These are phyloP conservation scores for Psidium friedrichsthalianum DNA, from an alignment of 345 rosid genomes.

Conservation along the genomic window DNA sequence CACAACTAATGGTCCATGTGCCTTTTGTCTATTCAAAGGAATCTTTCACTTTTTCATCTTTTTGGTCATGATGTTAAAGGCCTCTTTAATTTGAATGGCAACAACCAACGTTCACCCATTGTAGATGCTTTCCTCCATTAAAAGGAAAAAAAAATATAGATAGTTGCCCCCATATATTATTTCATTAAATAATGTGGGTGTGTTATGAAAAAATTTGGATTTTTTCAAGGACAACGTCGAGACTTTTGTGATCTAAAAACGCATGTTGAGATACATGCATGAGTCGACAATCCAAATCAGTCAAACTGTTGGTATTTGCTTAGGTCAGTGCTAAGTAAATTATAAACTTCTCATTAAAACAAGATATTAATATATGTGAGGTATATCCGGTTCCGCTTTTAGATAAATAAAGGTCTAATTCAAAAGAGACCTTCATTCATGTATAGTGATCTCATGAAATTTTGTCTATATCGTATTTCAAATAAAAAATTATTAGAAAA, in stretches of 20 bases:
- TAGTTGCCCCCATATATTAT: background rate
- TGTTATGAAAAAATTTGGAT: background rate
- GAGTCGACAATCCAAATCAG: background rate
- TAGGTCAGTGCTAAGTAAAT: no score
- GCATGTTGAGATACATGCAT: background rate
- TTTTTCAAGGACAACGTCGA: background rate
- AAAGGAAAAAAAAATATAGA: background rate
- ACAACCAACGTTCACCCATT: background rate
- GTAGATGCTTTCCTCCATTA: background rate
- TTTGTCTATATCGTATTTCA: no score
- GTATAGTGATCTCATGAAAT: no score
- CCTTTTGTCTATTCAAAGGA: conserved; percentile 19
- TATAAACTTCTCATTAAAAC: no score
- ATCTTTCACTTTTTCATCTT: conserved; percentile 14
- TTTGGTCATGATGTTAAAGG: conserved; percentile 3
- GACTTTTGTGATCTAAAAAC: background rate
- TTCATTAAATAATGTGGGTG: background rate
- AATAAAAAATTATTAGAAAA: no score
- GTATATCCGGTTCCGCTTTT: no score
- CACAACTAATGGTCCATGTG: conserved; percentile 21
- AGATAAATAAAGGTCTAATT: no score
- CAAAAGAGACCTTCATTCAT: no score
- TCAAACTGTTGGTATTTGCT: background rate
- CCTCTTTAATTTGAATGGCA: conserved; percentile 23
- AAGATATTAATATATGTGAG: no score